Evolutionary conservation across 2,329 filamentous ascomycete species (phyloP).

Genomic region (Lachnellula willkommii): DNA sequence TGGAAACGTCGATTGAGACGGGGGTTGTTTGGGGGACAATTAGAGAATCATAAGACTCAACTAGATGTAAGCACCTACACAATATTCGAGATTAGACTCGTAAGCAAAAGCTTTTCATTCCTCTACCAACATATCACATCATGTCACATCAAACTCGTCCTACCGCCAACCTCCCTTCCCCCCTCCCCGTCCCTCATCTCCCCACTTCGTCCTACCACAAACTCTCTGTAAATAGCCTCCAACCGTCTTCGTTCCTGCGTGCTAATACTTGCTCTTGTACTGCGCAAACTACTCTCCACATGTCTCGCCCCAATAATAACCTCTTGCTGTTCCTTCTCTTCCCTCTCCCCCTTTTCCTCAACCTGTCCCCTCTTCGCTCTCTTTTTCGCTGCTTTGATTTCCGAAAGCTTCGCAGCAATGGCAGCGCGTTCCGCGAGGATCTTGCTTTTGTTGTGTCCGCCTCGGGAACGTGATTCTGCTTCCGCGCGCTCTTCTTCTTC

Average conservation of each 20-base stretch:
- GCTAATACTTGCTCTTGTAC: conserved; percentile 78
- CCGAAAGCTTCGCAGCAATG: conserved; percentile 75
- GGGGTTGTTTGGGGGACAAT: too few species aligned
- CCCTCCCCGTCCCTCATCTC: conserved; percentile 94
- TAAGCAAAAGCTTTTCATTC: background rate
- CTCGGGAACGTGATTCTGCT: conserved; percentile 34
- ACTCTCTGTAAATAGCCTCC: conserved; percentile 81
- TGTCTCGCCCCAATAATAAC: conserved; percentile 83
- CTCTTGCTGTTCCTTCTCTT: conserved; percentile 51
- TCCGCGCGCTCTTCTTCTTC: conserved; percentile 45
- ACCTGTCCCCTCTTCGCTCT: conserved; percentile 23
- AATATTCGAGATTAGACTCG: too few species aligned
- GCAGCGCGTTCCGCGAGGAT: conserved; percentile 69
- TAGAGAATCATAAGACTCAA: too few species aligned
- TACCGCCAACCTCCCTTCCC: conserved; percentile 83
- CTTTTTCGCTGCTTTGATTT: conserved; percentile 66
- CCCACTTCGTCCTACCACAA: conserved; percentile 85
- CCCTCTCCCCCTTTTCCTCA: conserved; percentile 30
- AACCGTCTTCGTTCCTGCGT: conserved; percentile 69
- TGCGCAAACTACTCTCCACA: conserved; percentile 68
- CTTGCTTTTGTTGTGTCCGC: conserved; percentile 46
- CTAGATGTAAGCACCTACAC: too few species aligned
- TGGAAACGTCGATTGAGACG: too few species aligned
- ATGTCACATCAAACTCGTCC: conserved; percentile 82
- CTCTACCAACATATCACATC: background rate